Evolutionary conservation across 2,329 filamentous ascomycete species (phyloP).

Genomic region (Annulohypoxylon truncatum): DNA sequence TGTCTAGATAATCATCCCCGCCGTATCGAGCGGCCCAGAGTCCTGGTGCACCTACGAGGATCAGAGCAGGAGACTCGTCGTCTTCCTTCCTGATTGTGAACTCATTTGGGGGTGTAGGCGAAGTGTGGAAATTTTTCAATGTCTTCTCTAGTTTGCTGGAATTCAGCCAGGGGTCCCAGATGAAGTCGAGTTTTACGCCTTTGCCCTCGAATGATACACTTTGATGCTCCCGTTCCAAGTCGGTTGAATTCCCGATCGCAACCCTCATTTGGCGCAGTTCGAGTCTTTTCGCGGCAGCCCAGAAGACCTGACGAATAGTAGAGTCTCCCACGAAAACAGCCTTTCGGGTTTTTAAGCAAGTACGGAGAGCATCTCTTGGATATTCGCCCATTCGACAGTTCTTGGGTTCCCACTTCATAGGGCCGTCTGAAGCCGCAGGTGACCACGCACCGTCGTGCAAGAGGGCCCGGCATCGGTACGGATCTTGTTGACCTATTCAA

Average conservation of each 20-base stretch:
- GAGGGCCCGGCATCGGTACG: constrained; percentile 44
- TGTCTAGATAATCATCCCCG: constrained; percentile 56
- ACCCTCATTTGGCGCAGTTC: constrained; percentile 54
- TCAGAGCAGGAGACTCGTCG: constrained; percentile 55
- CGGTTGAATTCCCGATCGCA: constrained; percentile 48
- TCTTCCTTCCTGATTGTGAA: constrained; percentile 36
- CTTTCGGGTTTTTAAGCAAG: constrained; percentile 63
- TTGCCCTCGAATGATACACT: constrained; percentile 58
- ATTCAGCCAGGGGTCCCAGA: constrained; percentile 74
- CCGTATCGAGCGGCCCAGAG: constrained; percentile 66
- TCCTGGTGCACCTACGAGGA: constrained; percentile 65
- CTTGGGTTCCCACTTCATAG: constrained; percentile 66
- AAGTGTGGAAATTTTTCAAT: constrained; percentile 52
- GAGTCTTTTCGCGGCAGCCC: constrained; percentile 64
- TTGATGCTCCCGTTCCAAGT: constrained; percentile 55
- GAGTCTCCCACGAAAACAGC: constrained; percentile 72
- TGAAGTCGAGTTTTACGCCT: constrained; percentile 63
- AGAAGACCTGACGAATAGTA: constrained; percentile 69
- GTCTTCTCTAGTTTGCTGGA: constrained; percentile 57
- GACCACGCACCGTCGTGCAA: constrained; percentile 46
- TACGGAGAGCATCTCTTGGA: constrained; percentile 60
- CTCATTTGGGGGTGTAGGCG: constrained; percentile 33
- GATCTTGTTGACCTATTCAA: constrained; percentile 41
- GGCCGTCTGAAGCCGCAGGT: constrained; percentile 15
- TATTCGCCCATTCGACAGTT: constrained; percentile 71